Evolutionary conservation across 148 eudicot species (phyloP).

Genomic region (Amaranthus hypochondriacus): DNA sequence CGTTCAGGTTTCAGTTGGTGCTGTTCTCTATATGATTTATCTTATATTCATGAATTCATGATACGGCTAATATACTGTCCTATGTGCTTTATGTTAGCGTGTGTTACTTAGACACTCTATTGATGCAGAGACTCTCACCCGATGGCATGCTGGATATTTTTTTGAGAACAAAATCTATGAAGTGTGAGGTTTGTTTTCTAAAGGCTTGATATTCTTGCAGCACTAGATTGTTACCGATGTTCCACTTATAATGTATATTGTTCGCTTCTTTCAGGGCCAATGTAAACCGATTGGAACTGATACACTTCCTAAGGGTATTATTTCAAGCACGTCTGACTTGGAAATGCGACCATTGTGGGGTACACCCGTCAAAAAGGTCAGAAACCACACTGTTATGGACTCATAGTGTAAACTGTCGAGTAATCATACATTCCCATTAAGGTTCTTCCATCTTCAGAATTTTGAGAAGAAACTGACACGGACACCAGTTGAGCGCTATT

Average conservation of each 20-base stretch:
- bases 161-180: slow-evolving; percentile 24
- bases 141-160: slow-evolving; percentile 20
- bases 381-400: slow-evolving; percentile 1
- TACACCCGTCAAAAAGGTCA: slow-evolving; percentile 42
- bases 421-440: background rate
- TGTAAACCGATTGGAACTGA: slow-evolving; percentile 50
- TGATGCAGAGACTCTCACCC: slow-evolving; percentile 37
- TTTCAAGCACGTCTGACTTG: slow-evolving; percentile 49
- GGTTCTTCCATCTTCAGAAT: background rate
- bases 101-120: background rate
- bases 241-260: background rate
- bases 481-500: background rate
- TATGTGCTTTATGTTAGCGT: background rate
- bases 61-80: background rate
- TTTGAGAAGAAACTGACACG: background rate
- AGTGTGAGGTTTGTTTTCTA: slow-evolving; percentile 44
- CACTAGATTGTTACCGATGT: background rate
- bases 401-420: background rate
- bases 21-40: background rate
- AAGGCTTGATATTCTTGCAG: slow-evolving; percentile 1
- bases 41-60: background rate
- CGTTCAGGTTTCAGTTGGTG: background rate
- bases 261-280: slow-evolving; percentile 30
- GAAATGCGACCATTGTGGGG: slow-evolving; percentile 68
- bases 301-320: slow-evolving; percentile 53